These are phyloP conservation scores for Quercus phellos DNA, from an alignment of 331 rosid species.

Conservation along the genomic window DNA sequence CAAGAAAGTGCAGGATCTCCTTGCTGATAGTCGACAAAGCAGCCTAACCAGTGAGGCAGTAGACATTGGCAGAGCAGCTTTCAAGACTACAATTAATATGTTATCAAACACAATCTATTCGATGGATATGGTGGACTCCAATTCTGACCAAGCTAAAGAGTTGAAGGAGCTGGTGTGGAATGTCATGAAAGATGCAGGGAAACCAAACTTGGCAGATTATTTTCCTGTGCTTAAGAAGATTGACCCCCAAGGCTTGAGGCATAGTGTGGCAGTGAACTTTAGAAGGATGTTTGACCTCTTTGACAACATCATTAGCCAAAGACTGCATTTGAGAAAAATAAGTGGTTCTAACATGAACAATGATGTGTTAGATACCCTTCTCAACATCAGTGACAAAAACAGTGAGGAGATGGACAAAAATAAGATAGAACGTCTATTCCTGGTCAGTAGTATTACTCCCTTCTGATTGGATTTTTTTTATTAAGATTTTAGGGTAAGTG, in stretches of 20 bases:
- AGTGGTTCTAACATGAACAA: neutral
- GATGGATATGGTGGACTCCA: constrained; percentile 28
- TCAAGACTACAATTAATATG: constrained; percentile 19
- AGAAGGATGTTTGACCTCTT: constrained; percentile 14
- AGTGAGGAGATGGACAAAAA: constrained; percentile 3
- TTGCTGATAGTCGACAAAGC: neutral
- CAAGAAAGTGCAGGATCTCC: constrained; percentile 24
- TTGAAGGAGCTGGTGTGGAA: constrained; percentile 19
- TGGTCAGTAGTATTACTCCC: constrained; percentile 5
- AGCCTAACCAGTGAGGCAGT: constrained; percentile 17
- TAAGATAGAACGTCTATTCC: constrained; percentile 5
- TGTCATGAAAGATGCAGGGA: constrained; percentile 33
- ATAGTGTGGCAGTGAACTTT: constrained; percentile 8
- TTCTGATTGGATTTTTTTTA: neutral
- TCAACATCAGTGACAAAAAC: constrained; percentile 6
- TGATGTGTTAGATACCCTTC: constrained; percentile 31
- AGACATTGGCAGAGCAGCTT: constrained; percentile 27
- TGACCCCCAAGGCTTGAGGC: constrained; percentile 22
- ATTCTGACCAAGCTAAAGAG: constrained; percentile 19
- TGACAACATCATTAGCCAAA: constrained; percentile 13
- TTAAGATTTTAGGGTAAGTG: too few relatives aligned
- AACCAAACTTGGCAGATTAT: constrained; percentile 31
- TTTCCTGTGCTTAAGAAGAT: constrained; percentile 28
- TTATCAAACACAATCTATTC: constrained; percentile 36
- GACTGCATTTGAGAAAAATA: constrained; percentile 4